Conservation (phyloP, 2,329 filamentous ascomycete species). For the Eurotiales sp. region DNA sequence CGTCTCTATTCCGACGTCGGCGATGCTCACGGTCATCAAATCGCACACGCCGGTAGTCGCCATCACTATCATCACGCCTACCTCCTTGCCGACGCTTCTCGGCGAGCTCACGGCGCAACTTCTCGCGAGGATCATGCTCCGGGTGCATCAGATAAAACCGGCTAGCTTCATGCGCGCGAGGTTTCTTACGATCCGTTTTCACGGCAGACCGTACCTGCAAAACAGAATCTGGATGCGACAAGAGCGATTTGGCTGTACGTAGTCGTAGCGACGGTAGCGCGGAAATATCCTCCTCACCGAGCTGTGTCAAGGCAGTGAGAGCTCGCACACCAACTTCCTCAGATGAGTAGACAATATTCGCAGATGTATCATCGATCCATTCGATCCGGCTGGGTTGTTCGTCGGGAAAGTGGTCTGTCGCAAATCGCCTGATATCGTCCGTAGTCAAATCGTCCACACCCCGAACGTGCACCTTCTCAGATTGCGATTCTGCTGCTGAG, state of each 20-base stretch:
- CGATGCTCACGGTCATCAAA: conserved; percentile 60
- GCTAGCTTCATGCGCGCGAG: conserved; percentile 73
- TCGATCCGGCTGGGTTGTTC: conserved; percentile 64
- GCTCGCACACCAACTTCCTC: conserved; percentile 53
- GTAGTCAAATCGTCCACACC: conserved; percentile 81
- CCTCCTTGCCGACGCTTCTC: conserved; percentile 42
- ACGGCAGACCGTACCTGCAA: conserved; percentile 73
- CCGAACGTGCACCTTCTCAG: conserved; percentile 73
- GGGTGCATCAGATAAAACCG: conserved; percentile 91
- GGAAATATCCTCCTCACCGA: conserved; percentile 35
- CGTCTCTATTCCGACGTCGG: conserved; percentile 44
- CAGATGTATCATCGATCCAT: conserved; percentile 92
- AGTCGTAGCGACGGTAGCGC: conserved; percentile 59
- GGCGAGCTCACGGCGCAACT: conserved; percentile 53
- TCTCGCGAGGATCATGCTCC: conserved; percentile 77
- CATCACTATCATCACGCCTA: conserved; percentile 31
- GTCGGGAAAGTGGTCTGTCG: conserved; percentile 61
- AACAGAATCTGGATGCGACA: conserved; percentile 63
- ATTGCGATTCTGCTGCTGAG: conserved; percentile 31
- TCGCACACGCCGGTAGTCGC: conserved; percentile 47
- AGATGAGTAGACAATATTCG: conserved; percentile 74
- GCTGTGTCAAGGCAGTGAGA: conserved; percentile 47
- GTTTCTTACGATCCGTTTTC: conserved; percentile 72
- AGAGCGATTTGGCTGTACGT: conserved; percentile 65
- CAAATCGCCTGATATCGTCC: conserved; percentile 72